phyloP scores from a whole-genome alignment of 164 flowering plant genomes.

The Cinnamomum chago region DNA sequence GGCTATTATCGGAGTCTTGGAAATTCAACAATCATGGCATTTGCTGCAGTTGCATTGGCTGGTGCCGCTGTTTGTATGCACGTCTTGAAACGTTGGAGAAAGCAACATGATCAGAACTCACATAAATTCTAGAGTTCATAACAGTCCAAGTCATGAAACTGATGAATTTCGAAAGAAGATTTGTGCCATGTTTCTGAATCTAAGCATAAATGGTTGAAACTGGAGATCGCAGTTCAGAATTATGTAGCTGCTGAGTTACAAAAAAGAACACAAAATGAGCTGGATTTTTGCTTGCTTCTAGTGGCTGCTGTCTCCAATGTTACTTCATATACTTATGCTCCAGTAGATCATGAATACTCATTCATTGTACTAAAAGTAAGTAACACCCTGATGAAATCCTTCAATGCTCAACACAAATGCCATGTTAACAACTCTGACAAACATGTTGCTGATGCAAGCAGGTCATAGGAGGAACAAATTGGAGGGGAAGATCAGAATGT shows the following conservation, averaged over 20 bases:
- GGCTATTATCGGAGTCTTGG: not conserved
- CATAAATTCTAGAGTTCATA: not conserved
- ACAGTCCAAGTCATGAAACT: not conserved
- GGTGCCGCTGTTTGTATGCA: not conserved
- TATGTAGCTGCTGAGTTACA: not conserved
- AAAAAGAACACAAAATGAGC: not conserved
- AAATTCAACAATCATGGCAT: no score
- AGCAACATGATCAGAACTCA: not conserved
- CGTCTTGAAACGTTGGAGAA: not conserved
- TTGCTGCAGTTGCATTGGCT: not conserved
- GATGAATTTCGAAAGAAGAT: not conserved
- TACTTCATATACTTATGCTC: not conserved
- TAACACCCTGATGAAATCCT: no score
- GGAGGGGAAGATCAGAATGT: no score
- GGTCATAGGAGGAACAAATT: no score
- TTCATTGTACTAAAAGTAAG: no score
- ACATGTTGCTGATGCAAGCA: no score
- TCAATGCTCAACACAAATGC: no score
- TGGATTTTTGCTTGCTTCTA: not conserved
- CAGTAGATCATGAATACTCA: no score
- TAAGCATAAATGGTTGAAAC: no score
- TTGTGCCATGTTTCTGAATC: not conserved
- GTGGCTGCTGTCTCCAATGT: not conserved
- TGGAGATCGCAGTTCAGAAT: not conserved
- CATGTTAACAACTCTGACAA: no score